These are phyloP conservation scores for Colletotrichum incanum DNA, from an alignment of 2,329 filamentous ascomycete genomes.

Conservation along the genomic window DNA sequence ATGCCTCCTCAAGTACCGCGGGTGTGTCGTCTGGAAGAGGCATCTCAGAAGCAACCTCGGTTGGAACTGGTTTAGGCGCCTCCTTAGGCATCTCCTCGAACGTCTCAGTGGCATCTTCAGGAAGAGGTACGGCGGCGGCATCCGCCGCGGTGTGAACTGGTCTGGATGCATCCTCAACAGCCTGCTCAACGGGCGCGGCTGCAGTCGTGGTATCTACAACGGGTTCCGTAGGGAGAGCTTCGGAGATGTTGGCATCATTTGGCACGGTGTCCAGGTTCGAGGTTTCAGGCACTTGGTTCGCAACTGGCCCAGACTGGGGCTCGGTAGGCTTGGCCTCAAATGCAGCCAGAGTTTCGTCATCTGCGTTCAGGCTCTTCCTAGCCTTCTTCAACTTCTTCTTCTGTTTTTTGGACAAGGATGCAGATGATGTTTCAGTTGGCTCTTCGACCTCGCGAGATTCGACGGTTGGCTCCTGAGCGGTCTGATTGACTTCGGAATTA, in stretches of 20 bases:
- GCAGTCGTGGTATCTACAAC: background rate
- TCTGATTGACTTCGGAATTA: background rate
- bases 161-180: background rate
- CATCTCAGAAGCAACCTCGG: background rate
- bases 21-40: background rate
- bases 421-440: conserved; percentile 11
- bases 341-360: conserved; percentile 29
- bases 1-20: background rate
- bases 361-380: conserved; percentile 38
- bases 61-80: too few relatives aligned
- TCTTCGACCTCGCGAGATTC: background rate
- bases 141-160: background rate
- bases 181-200: background rate
- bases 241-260: background rate
- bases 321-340: conserved; percentile 24
- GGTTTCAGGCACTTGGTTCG: background rate
- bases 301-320: background rate
- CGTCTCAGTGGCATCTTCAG: background rate
- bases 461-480: background rate
- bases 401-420: conserved; percentile 44
- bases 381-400: conserved; percentile 46
- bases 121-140: background rate
- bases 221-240: background rate
- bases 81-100: background rate
- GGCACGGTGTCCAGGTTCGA: background rate